Percentiles rank a stretch among this genome's conserved stretches.
phyloP scores from a whole-genome alignment of 345 rosid genomes.

The Brassica rapa region DNA sequence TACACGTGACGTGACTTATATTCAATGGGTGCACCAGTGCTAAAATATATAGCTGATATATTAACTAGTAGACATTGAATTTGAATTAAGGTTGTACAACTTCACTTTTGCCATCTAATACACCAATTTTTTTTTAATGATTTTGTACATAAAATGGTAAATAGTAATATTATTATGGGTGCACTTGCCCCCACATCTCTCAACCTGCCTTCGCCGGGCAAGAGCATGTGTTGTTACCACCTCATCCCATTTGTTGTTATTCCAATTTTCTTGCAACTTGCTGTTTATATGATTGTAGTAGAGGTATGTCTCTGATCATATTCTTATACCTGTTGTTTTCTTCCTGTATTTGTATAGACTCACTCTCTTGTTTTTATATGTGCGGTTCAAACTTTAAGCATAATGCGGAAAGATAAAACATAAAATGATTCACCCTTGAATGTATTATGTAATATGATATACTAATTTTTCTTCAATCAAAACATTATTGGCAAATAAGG shows the following conservation, averaged over 20 bases:
- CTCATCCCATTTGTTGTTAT: neutral
- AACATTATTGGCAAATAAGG: slow-evolving; percentile 14
- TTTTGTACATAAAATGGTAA: no score
- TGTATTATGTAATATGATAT: neutral
- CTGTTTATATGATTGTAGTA: slow-evolving; percentile 25
- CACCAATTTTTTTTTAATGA: no score
- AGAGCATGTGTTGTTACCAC: neutral
- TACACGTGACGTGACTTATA: slow-evolving; percentile 23
- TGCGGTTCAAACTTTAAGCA: slow-evolving; percentile 6
- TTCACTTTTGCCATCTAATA: no score
- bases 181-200: no score
- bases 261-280: slow-evolving; percentile 11
- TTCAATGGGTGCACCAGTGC: no score
- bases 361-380: neutral
- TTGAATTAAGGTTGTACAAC: no score
- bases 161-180: no score
- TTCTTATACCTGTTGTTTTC: slow-evolving; percentile 8
- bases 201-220: neutral
- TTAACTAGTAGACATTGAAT: no score
- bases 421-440: slow-evolving; percentile 15
- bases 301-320: slow-evolving; percentile 24
- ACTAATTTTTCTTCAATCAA: slow-evolving; percentile 13
- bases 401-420: neutral
- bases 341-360: no score
- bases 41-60: no score